Conservation (phyloP, 2,329 filamentous ascomycete species). For the Bipolaris zeicola region DNA sequence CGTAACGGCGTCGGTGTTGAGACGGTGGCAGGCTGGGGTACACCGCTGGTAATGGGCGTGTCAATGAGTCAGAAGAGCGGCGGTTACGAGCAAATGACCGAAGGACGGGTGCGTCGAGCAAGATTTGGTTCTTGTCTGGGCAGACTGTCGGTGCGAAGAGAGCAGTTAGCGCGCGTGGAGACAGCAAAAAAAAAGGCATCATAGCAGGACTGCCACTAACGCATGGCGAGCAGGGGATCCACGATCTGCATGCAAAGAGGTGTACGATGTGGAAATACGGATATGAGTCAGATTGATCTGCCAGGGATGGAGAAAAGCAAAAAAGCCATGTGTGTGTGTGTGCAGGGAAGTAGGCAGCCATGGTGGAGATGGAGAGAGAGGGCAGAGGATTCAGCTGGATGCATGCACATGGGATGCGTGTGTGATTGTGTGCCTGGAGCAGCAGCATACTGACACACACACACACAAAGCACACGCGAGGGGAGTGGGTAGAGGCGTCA, state of each 20-base stretch:
- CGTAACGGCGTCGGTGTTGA: slow-evolving; percentile 14
- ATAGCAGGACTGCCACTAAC: neutral
- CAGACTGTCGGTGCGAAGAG: neutral
- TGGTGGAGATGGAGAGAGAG: neutral
- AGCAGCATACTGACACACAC: neutral
- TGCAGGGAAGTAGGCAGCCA: neutral
- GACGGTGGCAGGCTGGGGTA: slow-evolving; percentile 11
- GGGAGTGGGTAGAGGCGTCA: slow-evolving; percentile 15
- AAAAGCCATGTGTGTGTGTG: slow-evolving; percentile 30
- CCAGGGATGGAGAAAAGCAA: slow-evolving; percentile 21
- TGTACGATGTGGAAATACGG: slow-evolving; percentile 31
- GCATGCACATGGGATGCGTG: neutral
- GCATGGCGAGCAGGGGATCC: slow-evolving; percentile 9
- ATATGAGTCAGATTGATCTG: slow-evolving; percentile 27
- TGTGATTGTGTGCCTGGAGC: neutral
- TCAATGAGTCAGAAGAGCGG: slow-evolving; percentile 13
- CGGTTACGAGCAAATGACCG: slow-evolving; percentile 5
- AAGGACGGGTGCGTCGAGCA: neutral
- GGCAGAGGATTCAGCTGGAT: neutral
- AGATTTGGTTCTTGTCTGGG: neutral
- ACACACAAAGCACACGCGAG: neutral
- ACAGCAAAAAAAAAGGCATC: slow-evolving; percentile 4
- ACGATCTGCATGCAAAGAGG: slow-evolving; percentile 19
- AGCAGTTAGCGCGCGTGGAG: slow-evolving; percentile 1
- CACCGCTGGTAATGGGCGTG: slow-evolving; percentile 15